Evolutionary conservation across 805 yeast species (phyloP).

Genomic region (Candida vaughaniae): DNA sequence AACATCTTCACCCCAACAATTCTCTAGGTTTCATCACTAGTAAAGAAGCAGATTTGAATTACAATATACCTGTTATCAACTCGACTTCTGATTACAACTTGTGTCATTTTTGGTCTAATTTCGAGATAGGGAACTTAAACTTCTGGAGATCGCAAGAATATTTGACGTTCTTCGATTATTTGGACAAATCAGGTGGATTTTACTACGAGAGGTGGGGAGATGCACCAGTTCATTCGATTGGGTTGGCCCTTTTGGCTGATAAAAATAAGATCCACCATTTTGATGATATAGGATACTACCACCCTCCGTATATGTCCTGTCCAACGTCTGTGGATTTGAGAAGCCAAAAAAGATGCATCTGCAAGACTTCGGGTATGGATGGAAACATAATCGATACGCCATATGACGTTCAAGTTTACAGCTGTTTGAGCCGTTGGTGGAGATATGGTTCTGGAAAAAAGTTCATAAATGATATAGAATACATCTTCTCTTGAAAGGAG

Average conservation of each 20-base stretch:
- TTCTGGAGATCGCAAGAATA: slow-evolving; percentile 50
- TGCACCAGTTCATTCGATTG: slow-evolving; percentile 47
- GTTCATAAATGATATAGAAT: slow-evolving; percentile 47
- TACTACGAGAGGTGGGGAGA: slow-evolving; percentile 66
- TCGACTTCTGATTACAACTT: slow-evolving; percentile 44
- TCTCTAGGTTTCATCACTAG: slow-evolving; percentile 48
- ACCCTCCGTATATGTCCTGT: slow-evolving; percentile 42
- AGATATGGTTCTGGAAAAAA: slow-evolving; percentile 59
- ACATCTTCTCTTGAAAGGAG: slow-evolving; percentile 12
- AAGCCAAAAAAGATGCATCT: slow-evolving; percentile 38
- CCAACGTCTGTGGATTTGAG: slow-evolving; percentile 34
- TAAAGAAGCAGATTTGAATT: slow-evolving; percentile 33
- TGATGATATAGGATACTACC: slow-evolving; percentile 45
- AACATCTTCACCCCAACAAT: slow-evolving; percentile 46
- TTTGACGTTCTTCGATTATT: slow-evolving; percentile 40
- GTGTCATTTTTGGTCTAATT: slow-evolving; percentile 68
- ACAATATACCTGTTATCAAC: slow-evolving; percentile 12
- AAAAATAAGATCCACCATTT: slow-evolving; percentile 41
- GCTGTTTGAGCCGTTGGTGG: slow-evolving; percentile 80
- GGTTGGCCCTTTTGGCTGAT: slow-evolving; percentile 32
- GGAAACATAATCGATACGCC: slow-evolving; percentile 21
- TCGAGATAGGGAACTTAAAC: slow-evolving; percentile 54
- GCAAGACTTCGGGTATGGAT: slow-evolving; percentile 21
- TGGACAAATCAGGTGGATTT: slow-evolving; percentile 52
- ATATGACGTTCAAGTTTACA: slow-evolving; percentile 48